phyloP scores from a whole-genome alignment of 2,329 filamentous ascomycete genomes.

The Aspergillus fumigatiaffinis region DNA sequence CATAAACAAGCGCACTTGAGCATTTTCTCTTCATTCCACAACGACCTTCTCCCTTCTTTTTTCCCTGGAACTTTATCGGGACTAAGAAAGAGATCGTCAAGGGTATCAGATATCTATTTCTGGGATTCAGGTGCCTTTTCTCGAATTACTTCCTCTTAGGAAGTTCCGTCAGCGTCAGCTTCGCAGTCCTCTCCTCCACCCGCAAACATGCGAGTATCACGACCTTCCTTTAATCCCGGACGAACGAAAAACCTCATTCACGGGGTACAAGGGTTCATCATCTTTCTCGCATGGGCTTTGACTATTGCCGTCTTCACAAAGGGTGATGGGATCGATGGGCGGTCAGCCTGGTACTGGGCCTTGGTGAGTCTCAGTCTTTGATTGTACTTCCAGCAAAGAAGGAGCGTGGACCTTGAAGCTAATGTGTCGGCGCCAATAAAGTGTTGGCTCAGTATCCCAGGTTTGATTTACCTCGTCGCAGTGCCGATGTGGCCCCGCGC shows the following conservation, averaged over 20 bases:
- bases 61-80: background rate
- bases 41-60: background rate
- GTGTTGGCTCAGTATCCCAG: slow-evolving; percentile 59
- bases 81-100: background rate
- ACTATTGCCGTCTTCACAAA: slow-evolving; percentile 58
- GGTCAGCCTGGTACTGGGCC: slow-evolving; percentile 55
- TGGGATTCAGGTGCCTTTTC: background rate
- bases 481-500: slow-evolving; percentile 60
- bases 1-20: slow-evolving; percentile 20
- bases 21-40: slow-evolving; percentile 3
- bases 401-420: background rate
- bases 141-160: slow-evolving; percentile 2
- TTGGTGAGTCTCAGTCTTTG: slow-evolving; percentile 43
- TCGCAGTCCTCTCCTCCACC: slow-evolving; percentile 13
- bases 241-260: slow-evolving; percentile 56
- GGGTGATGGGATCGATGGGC: slow-evolving; percentile 50
- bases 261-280: slow-evolving; percentile 50
- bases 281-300: slow-evolving; percentile 56
- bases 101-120: background rate
- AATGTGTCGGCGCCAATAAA: slow-evolving; percentile 22
- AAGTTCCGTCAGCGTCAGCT: slow-evolving; percentile 16
- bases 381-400: background rate
- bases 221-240: slow-evolving; percentile 44
- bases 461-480: slow-evolving; percentile 57
- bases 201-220: slow-evolving; percentile 25